These are phyloP conservation scores for Cyclospora cayetanensis DNA, from an alignment of 169 alveolate genomes.

Conservation along the genomic window DNA sequence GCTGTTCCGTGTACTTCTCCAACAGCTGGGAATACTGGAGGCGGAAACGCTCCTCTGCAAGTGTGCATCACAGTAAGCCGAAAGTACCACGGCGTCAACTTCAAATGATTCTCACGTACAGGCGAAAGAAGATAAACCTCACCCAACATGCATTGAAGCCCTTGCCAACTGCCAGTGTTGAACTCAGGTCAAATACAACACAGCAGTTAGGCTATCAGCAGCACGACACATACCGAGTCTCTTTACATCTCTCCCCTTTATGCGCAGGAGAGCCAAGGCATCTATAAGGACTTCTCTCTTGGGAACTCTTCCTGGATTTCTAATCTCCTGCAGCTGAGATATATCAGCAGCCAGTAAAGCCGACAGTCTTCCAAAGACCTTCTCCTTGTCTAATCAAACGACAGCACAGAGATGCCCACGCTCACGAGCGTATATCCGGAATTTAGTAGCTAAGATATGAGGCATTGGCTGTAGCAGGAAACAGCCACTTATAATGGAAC, in stretches of 20 bases:
- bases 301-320: conserved; percentile 56
- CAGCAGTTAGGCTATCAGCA: no score
- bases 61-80: no score
- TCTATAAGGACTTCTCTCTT: conserved; percentile 50
- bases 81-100: no score
- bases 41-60: conserved; percentile 46
- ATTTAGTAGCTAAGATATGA: no score
- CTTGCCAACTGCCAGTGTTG: no score
- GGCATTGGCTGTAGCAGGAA: no score
- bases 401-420: not conserved
- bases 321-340: conserved; percentile 12
- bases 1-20: conserved; percentile 54
- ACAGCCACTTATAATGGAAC: no score
- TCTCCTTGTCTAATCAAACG: conserved; percentile 19
- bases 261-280: conserved; percentile 9
- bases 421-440: no score
- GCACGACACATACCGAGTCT: conserved; percentile 25
- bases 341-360: conserved; percentile 17
- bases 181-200: no score
- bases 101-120: no score
- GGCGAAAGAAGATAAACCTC: no score
- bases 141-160: no score
- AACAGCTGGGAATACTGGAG: conserved; percentile 52
- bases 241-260: conserved; percentile 33
- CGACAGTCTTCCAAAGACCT: conserved; percentile 50